Evolutionary conservation across 208 protist species (phyloP), one percentile per base, ranked within the genome.

Genomic region (Trypanosoma vivax): DNA sequence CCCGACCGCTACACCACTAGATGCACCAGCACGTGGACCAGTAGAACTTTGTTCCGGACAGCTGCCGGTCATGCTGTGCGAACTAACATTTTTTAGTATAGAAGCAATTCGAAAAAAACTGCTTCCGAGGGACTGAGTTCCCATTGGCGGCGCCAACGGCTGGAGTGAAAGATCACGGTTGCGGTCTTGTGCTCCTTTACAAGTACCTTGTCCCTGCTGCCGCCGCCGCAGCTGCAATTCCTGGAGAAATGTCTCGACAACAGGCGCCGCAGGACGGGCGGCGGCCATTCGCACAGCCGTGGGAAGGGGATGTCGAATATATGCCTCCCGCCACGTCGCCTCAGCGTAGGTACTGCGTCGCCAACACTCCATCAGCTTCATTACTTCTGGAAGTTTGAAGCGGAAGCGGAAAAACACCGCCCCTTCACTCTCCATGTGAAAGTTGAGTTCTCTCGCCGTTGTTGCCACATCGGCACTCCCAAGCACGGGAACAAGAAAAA

Each of bases 341-440:
- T 79, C 76, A 49, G 51, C 61, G 31, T 79, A 71, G 37, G 61
- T 50, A 55, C 76, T 84, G 10, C 60, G 60, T 11, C 72, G 37
- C 76, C 76, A 84, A 28, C 60, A 50, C 19, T 58, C 64, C 49
- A 84, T 72, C 24, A 84, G 58, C 4, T 67, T 56, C 31, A 62
- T 58, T 47, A 84, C 76, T 35, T 84, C 76, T 14, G 59, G 47
- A 5, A 67, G 69, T 6, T 52, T 46, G 50, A 79, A 79, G 30
- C 72, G 57, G 6, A 84, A 19, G 5, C 57, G 41, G 9, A 79
- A 28, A 13, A 31, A 40, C 14, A 16, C 14, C 23, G 25, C 18
- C 0, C 25, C 23, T n/a, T 14, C 38, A 1, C 14, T 25, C 27
- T n/a, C 31, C 2, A 65, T 14, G 13, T 40, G 29, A 52, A 65